Conservation (phyloP, 176 grass and related monocot species). For the Rhynchospora tenuis region DNA sequence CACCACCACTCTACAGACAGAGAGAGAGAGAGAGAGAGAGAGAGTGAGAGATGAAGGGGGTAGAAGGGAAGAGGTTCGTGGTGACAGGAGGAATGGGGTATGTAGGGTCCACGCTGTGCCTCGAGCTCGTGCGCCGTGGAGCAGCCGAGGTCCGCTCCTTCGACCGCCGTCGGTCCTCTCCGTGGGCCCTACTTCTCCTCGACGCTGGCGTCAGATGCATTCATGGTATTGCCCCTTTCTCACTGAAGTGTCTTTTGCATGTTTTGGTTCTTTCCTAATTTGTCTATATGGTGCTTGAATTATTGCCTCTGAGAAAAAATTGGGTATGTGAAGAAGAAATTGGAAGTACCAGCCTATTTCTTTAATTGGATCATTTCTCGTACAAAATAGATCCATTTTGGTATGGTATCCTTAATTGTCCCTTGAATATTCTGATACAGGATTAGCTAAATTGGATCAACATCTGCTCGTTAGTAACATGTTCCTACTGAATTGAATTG, state of each 20-base stretch:
- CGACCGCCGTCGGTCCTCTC: constrained; percentile 50
- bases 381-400: neutral
- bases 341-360: neutral
- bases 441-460: neutral
- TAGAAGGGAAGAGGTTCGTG: constrained; percentile 60
- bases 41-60: constrained; percentile 46
- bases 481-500: neutral
- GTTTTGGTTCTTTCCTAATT: neutral
- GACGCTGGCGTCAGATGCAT: constrained; percentile 47
- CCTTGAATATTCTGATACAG: neutral
- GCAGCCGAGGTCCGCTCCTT: constrained; percentile 69
- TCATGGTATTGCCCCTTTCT: constrained; percentile 30
- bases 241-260: too few relatives aligned
- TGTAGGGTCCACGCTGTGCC: constrained; percentile 67
- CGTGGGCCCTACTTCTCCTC: constrained; percentile 46
- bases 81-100: constrained; percentile 84
- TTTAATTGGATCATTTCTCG: neutral
- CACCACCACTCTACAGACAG: neutral
- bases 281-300: neutral
- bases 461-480: neutral
- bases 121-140: constrained; percentile 63
- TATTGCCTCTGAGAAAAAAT: neutral
- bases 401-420: neutral
- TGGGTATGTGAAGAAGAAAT: neutral
- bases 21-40: neutral